Base-by-base conservation (phyloP, 768 basidiomycete genomes). In the Trametes coccinea region DNA sequence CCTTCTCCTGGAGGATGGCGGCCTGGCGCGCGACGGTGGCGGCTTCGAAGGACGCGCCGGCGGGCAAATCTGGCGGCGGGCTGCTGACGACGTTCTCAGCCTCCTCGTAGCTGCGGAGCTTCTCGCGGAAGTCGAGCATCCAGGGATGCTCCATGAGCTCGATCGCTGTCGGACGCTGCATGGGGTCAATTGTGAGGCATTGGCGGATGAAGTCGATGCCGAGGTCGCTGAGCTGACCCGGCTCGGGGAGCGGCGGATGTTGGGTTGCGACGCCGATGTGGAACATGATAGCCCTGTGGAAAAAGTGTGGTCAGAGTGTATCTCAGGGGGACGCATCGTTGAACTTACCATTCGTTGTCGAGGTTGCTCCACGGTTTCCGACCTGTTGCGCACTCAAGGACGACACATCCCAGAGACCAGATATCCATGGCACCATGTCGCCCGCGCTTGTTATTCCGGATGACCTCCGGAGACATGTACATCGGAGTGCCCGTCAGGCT, bases 401-500 rank as follows among this genome's bases (percentile, higher is more conserved):
- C 88, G n/a, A 98, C 94, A 71, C 97, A 98, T 16, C 97, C 97
- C 59, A 98, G 76, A 27, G 94, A 93, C 97, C 97, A 99, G 46
- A 99, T 88, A 72, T 99, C 97, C 92, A 97, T 97, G 10, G 96
- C 93, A 16, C 97, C 97, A 65, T 92, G 87, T 53, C 90, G 82
- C 30, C 95, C 94, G 13, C 87, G 80, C 64, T 83, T 88, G 68
- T 96, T 93, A 68, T 91, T 97, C 77, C 96, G 93, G 79, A 99
- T 98, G 56, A 97, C 87, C 72, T 99, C 97, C 1, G 97, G 97
- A 5, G 95, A 97, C 93, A 99, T 98, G 75, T 99, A 98, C 96
- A 98, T 98, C 0, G 97, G 97, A 11, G 97, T 99, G 16, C 95
- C 96, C 1, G 95, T 97, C 37, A 99, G 77, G 67, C 91, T 92